A percentile compares a stretch with the other conserved stretches of the same genome.
phyloP scores from a whole-genome alignment of 768 basidiomycete species.

The Amanita fuliginea region DNA sequence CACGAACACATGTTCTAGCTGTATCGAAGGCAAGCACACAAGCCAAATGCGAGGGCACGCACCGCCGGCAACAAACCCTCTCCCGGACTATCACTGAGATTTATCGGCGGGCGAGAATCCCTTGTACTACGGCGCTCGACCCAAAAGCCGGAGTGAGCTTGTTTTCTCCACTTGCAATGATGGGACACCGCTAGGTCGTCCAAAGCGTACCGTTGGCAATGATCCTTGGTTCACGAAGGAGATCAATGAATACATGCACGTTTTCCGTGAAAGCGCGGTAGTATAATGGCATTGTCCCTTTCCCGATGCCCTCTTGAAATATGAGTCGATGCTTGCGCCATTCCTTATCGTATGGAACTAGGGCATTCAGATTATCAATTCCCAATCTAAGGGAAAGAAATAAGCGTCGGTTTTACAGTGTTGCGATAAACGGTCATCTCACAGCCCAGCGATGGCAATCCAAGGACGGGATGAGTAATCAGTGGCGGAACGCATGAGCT shows the following conservation, averaged over 20 bases:
- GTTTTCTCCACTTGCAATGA: too few relatives aligned
- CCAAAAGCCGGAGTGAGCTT: background rate
- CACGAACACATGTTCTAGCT: too few relatives aligned
- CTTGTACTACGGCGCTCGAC: background rate
- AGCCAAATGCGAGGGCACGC: too few relatives aligned
- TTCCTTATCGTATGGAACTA: background rate
- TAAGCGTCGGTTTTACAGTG: background rate
- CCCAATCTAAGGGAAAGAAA: background rate
- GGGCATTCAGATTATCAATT: background rate
- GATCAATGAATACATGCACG: background rate
- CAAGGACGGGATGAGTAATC: background rate
- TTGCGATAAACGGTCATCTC: background rate
- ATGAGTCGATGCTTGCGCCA: conserved; percentile 2
- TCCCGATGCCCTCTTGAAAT: background rate
- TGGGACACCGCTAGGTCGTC: too few relatives aligned
- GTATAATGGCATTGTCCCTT: background rate
- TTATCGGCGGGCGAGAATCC: too few relatives aligned
- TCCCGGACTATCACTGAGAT: too few relatives aligned
- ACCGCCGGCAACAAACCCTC: too few relatives aligned
- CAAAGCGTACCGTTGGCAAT: background rate
- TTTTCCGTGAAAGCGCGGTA: background rate
- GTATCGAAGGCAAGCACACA: too few relatives aligned
- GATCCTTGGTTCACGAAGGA: background rate
- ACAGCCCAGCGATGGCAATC: background rate
- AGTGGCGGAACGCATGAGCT: background rate